phyloP scores from a whole-genome alignment of 106 monocot species.

The Apostasia ramifera region DNA sequence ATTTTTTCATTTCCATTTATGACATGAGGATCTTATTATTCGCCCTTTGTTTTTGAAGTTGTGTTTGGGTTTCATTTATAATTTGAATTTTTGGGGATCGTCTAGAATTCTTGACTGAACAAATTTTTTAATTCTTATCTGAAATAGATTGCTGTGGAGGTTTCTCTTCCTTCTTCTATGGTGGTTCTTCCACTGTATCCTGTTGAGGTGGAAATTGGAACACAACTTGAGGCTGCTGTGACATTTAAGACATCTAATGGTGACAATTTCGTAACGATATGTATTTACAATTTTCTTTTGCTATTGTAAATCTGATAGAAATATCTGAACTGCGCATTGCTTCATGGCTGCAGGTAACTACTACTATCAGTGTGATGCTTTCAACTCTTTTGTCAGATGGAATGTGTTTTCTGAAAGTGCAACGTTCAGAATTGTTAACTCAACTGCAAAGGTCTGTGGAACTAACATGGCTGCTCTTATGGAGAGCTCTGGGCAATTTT shows the following conservation, averaged over 20 bases:
- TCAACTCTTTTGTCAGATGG: constrained; percentile 62
- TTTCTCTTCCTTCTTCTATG: constrained; percentile 66
- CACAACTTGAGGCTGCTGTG: constrained; percentile 61
- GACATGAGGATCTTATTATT: too few species aligned
- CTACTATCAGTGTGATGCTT: constrained; percentile 69
- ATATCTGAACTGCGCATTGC: background rate
- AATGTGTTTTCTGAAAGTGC: constrained; percentile 60
- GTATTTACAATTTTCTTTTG: constrained; percentile 2
- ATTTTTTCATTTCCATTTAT: too few species aligned
- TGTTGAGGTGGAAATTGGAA: constrained; percentile 67
- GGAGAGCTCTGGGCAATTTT: constrained; percentile 10
- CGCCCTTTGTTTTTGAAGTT: too few species aligned
- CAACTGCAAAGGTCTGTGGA: constrained; percentile 10
- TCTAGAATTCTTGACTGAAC: background rate
- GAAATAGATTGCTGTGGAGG: constrained; percentile 59
- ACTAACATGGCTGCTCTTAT: constrained; percentile 10
- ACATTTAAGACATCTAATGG: constrained; percentile 65
- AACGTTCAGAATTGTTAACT: constrained; percentile 46
- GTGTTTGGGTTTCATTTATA: background rate
- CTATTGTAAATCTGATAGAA: background rate
- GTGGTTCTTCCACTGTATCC: constrained; percentile 61
- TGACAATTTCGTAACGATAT: constrained; percentile 20
- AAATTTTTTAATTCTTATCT: background rate
- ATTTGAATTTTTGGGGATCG: background rate
- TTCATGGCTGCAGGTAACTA: constrained; percentile 34